These are phyloP conservation scores for Cymbopogon citratus DNA, from an alignment of 176 grass and related monocot genomes.

Conservation along the genomic window DNA sequence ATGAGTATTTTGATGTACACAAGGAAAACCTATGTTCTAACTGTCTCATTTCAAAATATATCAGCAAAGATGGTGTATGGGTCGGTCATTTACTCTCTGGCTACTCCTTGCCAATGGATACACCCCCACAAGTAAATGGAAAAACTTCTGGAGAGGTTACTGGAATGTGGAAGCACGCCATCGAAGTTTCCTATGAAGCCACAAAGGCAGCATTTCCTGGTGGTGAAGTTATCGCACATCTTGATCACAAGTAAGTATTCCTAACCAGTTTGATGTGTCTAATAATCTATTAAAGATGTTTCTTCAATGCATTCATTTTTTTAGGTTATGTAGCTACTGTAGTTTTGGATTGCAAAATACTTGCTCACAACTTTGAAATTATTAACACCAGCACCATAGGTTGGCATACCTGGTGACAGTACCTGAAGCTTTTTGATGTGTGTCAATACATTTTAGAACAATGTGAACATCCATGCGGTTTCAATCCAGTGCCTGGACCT, in stretches of 20 bases:
- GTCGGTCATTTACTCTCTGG: constrained; percentile 85
- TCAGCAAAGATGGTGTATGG: constrained; percentile 89
- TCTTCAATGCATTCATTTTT: neutral
- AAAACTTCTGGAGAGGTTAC: constrained; percentile 44
- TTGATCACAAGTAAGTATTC: constrained; percentile 96
- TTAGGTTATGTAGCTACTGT: neutral
- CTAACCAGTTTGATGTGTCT: neutral
- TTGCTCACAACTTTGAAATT: neutral
- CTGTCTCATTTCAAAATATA: constrained; percentile 7
- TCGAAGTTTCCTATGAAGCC: constrained; percentile 85
- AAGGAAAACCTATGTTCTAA: constrained; percentile 5
- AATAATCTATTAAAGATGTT: neutral
- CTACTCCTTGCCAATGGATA: constrained; percentile 87
- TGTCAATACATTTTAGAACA: neutral
- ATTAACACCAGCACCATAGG: neutral
- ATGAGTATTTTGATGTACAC: neutral
- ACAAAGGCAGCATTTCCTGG: constrained; percentile 81
- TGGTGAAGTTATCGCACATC: constrained; percentile 83
- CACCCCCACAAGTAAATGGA: constrained; percentile 37
- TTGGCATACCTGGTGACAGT: neutral
- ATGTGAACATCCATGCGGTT: too few species aligned
- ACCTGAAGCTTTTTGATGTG: neutral
- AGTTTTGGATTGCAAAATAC: neutral
- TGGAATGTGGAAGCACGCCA: constrained; percentile 88
- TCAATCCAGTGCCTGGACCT: too few species aligned